Base-by-base conservation (phyloP, 441 rosid species). In the Euphorbia celastroides region DNA sequence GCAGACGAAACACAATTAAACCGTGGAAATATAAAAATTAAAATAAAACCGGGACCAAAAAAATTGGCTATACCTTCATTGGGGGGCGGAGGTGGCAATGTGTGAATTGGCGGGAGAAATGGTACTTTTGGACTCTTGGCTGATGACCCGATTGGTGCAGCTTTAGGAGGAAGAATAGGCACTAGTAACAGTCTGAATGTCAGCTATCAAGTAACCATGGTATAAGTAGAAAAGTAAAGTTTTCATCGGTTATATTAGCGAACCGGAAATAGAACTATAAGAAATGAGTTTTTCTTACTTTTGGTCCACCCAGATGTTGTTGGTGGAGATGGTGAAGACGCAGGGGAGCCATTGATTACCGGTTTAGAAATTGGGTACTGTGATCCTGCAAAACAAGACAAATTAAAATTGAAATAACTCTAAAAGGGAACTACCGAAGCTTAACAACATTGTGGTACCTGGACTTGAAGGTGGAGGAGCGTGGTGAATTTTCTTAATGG, bases 21-120 rank as follows among this genome's bases (percentile, higher is more conserved):
- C n/a, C n/a, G n/a, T n/a, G n/a, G n/a, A n/a, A n/a, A n/a, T n/a
- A n/a, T n/a, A n/a, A n/a, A n/a, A n/a, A n/a, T n/a, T n/a, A n/a
- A n/a, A n/a, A n/a, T n/a, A n/a, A n/a, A n/a, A n/a, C n/a, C n/a
- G n/a, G n/a, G n/a, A n/a, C n/a, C n/a, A n/a, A 26, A 57, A 75
- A 4, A 70, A 70, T 25, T 11, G 10, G 32, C n/a, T 42, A 19
- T 72, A 92, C 99, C 98, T 84, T 79, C 82, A 80, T 86, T 93
- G 64, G 97, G 97, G 71, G 99, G 99, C 61, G 99, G 99, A 65
- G 95, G 96, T 14, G 95, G 99, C 62, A 93, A 81, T 64, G 90
- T 77, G 48, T 62, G 88, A 55, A 88, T 70, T 19, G 86, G 96
- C 32, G 89, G 88, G 50, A 70, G 66, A 36, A 72, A 78, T 42